phyloP scores from a whole-genome alignment of 1,284 basidiomycete species.

The Tilletia setariae region DNA sequence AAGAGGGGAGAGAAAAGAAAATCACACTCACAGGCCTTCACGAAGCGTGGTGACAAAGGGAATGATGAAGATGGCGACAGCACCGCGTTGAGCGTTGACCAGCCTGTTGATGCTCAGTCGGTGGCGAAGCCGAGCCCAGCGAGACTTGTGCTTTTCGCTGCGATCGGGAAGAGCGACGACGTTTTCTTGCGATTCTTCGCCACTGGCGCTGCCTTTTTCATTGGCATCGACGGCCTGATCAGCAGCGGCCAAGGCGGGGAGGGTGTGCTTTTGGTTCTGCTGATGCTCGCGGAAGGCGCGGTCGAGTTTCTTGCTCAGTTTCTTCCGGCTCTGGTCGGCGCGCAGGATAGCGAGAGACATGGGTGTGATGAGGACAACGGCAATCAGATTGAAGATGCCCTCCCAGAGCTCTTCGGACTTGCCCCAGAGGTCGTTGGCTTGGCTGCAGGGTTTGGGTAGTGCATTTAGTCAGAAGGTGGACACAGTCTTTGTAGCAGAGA shows the following conservation, averaged over 20 bases:
- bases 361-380: constrained; percentile 48
- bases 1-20: no score
- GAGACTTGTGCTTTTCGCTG: not conserved
- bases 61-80: constrained; percentile 43
- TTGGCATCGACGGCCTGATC: not conserved
- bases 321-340: constrained; percentile 41
- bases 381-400: constrained; percentile 50
- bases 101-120: not conserved
- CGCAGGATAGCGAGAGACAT: constrained; percentile 51
- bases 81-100: constrained; percentile 15
- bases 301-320: constrained; percentile 47
- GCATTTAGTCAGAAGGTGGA: not conserved
- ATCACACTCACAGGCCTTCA: constrained; percentile 36
- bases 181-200: no score
- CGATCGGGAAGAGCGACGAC: not conserved
- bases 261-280: not conserved
- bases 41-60: constrained; percentile 50
- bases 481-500: not conserved
- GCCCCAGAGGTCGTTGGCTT: constrained; percentile 60
- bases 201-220: no score
- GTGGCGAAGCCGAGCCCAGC: not conserved
- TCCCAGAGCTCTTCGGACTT: constrained; percentile 53
- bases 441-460: constrained; percentile 58
- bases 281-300: constrained; percentile 32
- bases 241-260: not conserved